phyloP scores from a whole-genome alignment of 1,284 basidiomycete species.

The Melampsora americana region DNA sequence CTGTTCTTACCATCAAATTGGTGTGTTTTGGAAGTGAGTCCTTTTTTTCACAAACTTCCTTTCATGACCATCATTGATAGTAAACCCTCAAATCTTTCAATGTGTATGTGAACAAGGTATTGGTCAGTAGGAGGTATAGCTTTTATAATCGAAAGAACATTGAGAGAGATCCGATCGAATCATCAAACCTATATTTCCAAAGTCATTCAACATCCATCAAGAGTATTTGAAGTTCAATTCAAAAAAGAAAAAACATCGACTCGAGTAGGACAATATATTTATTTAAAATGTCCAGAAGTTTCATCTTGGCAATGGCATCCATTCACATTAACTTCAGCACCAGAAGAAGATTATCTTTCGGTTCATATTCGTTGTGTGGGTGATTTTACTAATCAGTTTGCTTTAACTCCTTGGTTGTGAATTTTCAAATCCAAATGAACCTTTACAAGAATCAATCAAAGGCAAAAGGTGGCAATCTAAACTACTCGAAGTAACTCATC shows the following conservation, averaged over 20 bases:
- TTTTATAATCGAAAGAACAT: constrained; percentile 76
- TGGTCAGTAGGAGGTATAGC: constrained; percentile 81
- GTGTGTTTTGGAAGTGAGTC: constrained; percentile 80
- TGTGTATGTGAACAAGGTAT: constrained; percentile 62
- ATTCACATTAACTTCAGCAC: too few species aligned
- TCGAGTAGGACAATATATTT: constrained; percentile 76
- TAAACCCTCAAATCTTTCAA: constrained; percentile 39
- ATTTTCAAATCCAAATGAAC: constrained; percentile 60
- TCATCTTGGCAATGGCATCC: constrained; percentile 93
- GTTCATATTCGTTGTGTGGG: constrained; percentile 77
- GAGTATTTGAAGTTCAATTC: constrained; percentile 85
- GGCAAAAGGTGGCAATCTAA: too few species aligned
- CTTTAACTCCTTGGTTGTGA: constrained; percentile 76
- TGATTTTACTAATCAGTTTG: constrained; percentile 75
- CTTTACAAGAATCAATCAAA: constrained; percentile 57
- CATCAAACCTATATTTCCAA: constrained; percentile 84
- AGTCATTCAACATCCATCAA: constrained; percentile 85
- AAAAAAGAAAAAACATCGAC: constrained; percentile 81
- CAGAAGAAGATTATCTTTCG: constrained; percentile 84
- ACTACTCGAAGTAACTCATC: constrained; percentile 65
- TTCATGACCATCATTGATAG: background rate
- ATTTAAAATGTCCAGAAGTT: constrained; percentile 72
- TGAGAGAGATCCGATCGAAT: constrained; percentile 79
- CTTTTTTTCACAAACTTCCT: constrained; percentile 67
- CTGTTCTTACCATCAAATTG: constrained; percentile 75